Evolutionary conservation across 2,329 filamentous ascomycete genomes (phyloP).

Genomic region (Arachnomyces sp.): DNA sequence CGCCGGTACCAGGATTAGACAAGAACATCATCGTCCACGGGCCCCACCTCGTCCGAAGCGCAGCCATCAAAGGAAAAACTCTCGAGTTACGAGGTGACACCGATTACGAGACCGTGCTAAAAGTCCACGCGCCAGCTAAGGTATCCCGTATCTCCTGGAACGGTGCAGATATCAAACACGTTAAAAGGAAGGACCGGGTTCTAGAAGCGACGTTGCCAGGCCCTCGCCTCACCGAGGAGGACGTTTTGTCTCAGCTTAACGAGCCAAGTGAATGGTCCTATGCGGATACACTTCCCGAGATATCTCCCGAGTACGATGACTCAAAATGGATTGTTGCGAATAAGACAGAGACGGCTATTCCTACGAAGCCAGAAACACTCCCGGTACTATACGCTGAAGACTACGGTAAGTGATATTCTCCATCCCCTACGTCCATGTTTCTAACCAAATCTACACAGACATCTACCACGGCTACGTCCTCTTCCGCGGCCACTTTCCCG

Average conservation of each 20-base stretch:
- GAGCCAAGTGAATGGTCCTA: conserved; percentile 13
- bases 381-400: conserved; percentile 41
- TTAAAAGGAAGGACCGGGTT: conserved; percentile 31
- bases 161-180: conserved; percentile 28
- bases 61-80: conserved; percentile 27
- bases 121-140: conserved; percentile 41
- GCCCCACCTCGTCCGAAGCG: conserved; percentile 45
- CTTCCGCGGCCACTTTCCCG: conserved; percentile 38
- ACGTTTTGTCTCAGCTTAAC: conserved; percentile 23
- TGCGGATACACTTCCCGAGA: conserved; percentile 39
- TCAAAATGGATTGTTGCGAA: conserved; percentile 30
- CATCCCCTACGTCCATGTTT: background rate
- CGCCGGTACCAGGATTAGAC: conserved; percentile 26
- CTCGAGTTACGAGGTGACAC: conserved; percentile 41
- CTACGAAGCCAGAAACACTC: conserved; percentile 34
- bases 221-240: conserved; percentile 17
- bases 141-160: conserved; percentile 46
- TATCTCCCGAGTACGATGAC: conserved; percentile 34
- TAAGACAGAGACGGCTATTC: conserved; percentile 34
- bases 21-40: conserved; percentile 43
- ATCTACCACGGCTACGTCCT: conserved; percentile 39
- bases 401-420: conserved; percentile 23
- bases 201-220: conserved; percentile 27
- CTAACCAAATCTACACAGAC: conserved; percentile 11
- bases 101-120: conserved; percentile 33